A percentile compares a stretch with the other conserved stretches of the same genome.
These are phyloP conservation scores for Coniferiporia weirii DNA, from an alignment of 1,284 basidiomycete genomes.

Conservation along the genomic window DNA sequence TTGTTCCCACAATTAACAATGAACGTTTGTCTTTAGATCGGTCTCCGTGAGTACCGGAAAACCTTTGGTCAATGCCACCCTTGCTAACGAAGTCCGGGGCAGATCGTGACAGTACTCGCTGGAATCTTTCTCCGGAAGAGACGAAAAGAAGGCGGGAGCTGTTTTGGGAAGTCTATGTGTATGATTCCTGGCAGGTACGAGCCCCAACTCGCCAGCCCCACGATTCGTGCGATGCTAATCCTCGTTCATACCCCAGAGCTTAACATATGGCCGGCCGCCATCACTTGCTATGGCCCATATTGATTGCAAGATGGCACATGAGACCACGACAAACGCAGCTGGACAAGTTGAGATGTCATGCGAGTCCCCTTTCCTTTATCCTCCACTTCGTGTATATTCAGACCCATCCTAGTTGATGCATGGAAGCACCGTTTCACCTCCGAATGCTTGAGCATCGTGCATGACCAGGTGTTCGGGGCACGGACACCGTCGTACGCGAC, in stretches of 20 bases:
- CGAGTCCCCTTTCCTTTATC: slow-evolving; percentile 31
- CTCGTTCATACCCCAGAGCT: slow-evolving; percentile 38
- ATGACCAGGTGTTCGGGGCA: slow-evolving; percentile 62
- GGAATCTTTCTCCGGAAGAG: slow-evolving; percentile 55
- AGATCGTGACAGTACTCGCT: slow-evolving; percentile 66
- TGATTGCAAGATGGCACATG: slow-evolving; percentile 53
- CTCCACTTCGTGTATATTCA: not conserved
- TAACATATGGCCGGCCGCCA: slow-evolving; percentile 67
- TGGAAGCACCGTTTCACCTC: slow-evolving; percentile 63
- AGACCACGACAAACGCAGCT: slow-evolving; percentile 39
- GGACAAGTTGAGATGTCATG: slow-evolving; percentile 64
- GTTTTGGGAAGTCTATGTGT: slow-evolving; percentile 60
- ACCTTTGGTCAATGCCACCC: slow-evolving; percentile 4
- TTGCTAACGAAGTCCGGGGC: slow-evolving; percentile 1
- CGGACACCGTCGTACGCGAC: slow-evolving; percentile 53
- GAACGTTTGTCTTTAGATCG: slow-evolving; percentile 39
- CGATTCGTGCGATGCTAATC: slow-evolving; percentile 10
- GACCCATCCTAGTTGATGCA: slow-evolving; percentile 40
- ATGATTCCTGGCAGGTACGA: slow-evolving; percentile 66
- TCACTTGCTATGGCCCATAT: slow-evolving; percentile 57
- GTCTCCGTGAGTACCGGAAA: slow-evolving; percentile 47
- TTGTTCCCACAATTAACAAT: slow-evolving; percentile 12
- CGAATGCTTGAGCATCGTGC: slow-evolving; percentile 55
- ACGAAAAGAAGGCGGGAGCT: slow-evolving; percentile 55
- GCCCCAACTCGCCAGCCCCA: not conserved